A percentile compares a stretch with the other conserved stretches of the same genome.
Conservation (phyloP, 345 rosid species). For the Erysimum cheiranthoides region DNA sequence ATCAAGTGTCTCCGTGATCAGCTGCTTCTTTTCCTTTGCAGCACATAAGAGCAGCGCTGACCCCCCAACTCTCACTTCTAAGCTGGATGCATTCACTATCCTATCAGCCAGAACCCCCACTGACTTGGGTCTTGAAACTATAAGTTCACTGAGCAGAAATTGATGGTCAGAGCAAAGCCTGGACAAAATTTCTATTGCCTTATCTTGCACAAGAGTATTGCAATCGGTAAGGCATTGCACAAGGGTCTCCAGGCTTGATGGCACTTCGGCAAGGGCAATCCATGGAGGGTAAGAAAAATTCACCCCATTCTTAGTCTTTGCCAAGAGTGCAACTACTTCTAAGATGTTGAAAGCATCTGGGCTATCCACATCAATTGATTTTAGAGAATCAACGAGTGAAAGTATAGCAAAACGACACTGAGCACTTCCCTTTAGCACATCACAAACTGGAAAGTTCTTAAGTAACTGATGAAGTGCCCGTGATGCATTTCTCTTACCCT, state of each 20-base stretch:
- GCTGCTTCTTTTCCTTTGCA: slow-evolving; percentile 65
- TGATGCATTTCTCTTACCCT: slow-evolving; percentile 81
- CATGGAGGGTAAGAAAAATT: slow-evolving; percentile 59
- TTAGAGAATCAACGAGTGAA: slow-evolving; percentile 69
- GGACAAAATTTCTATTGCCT: slow-evolving; percentile 80
- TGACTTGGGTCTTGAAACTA: slow-evolving; percentile 61
- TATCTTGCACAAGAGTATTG: slow-evolving; percentile 67
- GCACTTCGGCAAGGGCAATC: slow-evolving; percentile 68
- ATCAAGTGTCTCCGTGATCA: slow-evolving; percentile 66
- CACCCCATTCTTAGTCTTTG: slow-evolving; percentile 61
- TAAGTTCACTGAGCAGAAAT: slow-evolving; percentile 59
- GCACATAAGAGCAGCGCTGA: slow-evolving; percentile 72
- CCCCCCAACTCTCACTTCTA: slow-evolving; percentile 81
- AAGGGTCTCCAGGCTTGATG: slow-evolving; percentile 70
- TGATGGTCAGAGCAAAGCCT: slow-evolving; percentile 79
- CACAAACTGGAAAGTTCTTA: slow-evolving; percentile 67
- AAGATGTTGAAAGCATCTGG: slow-evolving; percentile 62
- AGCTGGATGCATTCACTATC: slow-evolving; percentile 66
- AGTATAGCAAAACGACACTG: slow-evolving; percentile 67
- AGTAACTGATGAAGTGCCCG: slow-evolving; percentile 79
- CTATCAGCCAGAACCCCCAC: slow-evolving; percentile 66
- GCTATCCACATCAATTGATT: slow-evolving; percentile 57
- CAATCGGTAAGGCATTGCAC: slow-evolving; percentile 69
- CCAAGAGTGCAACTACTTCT: slow-evolving; percentile 73
- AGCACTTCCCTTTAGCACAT: slow-evolving; percentile 69